Evolutionary conservation across 345 rosid genomes (phyloP).

Genomic region (Isatis tinctoria): DNA sequence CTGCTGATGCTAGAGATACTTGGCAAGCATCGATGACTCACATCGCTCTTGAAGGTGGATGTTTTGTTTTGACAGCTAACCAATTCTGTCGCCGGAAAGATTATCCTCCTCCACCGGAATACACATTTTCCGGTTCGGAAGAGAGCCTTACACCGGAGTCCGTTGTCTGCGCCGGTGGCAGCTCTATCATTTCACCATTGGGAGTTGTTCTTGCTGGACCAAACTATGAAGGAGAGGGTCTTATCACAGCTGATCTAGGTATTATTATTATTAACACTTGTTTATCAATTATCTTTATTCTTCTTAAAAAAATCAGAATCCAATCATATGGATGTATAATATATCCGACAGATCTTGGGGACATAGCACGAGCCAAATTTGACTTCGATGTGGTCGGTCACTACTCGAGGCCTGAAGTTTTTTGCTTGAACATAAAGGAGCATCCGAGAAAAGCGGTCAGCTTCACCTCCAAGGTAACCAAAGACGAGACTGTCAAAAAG

Average conservation of each 20-base stretch:
- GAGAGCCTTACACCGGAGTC: conserved; percentile 67
- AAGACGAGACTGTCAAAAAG: conserved; percentile 25
- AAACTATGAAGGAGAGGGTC: conserved; percentile 80
- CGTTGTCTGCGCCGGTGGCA: conserved; percentile 88
- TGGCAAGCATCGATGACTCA: conserved; percentile 95
- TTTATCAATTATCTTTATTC: neutral
- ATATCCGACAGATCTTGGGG: conserved; percentile 69
- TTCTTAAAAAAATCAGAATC: neutral
- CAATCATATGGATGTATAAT: neutral
- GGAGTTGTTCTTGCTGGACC: conserved; percentile 90
- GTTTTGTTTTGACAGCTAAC: conserved; percentile 85
- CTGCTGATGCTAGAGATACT: conserved; percentile 78
- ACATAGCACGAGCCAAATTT: conserved; percentile 79
- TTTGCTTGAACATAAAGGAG: conserved; percentile 78
- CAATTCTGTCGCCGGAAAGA: conserved; percentile 87
- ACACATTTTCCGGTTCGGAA: conserved; percentile 59
- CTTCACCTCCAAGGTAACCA: conserved; percentile 44
- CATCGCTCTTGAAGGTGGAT: conserved; percentile 96
- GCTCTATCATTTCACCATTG: conserved; percentile 81
- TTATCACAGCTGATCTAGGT: conserved; percentile 90
- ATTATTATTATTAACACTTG: conserved; percentile 15
- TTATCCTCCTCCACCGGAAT: conserved; percentile 89
- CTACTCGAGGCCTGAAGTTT: conserved; percentile 88
- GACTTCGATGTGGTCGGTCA: conserved; percentile 97
- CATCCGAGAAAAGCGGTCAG: conserved; percentile 67